phyloP scores from a whole-genome alignment of 768 basidiomycete species.

The Stropharia rugosoannulata region DNA sequence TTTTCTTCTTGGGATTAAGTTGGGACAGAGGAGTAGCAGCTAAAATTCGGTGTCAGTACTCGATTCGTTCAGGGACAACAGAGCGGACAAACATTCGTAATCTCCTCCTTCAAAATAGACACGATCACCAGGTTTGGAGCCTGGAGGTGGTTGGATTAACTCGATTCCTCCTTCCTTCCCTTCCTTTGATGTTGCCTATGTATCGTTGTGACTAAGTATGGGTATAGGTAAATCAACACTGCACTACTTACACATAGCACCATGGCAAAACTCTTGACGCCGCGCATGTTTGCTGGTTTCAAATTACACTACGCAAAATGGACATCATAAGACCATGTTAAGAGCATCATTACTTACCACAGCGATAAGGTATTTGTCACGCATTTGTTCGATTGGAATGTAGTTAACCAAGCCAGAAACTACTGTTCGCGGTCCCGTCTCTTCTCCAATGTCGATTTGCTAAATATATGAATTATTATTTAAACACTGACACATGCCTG shows the following conservation, averaged over 20 bases:
- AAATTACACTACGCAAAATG: slow-evolving; percentile 70
- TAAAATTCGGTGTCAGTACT: slow-evolving; percentile 18
- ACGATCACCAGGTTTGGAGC: slow-evolving; percentile 86
- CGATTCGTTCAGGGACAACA: neutral
- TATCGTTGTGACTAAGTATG: neutral
- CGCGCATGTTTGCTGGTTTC: slow-evolving; percentile 96
- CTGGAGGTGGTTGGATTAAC: slow-evolving; percentile 83
- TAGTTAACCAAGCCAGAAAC: slow-evolving; percentile 97
- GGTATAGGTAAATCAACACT: slow-evolving; percentile 3
- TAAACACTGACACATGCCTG: slow-evolving; percentile 8
- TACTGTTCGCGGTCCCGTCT: slow-evolving; percentile 91
- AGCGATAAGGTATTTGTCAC: slow-evolving; percentile 76
- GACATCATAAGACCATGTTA: neutral
- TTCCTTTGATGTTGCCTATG: slow-evolving; percentile 85
- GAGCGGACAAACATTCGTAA: slow-evolving; percentile 62
- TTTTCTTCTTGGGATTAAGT: slow-evolving; percentile 98
- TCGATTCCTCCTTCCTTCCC: slow-evolving; percentile 91
- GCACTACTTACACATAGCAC: slow-evolving; percentile 73
- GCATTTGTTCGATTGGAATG: slow-evolving; percentile 93
- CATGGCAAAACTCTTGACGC: slow-evolving; percentile 98
- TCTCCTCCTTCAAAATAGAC: slow-evolving; percentile 94
- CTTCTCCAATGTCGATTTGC: slow-evolving; percentile 97
- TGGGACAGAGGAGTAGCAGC: slow-evolving; percentile 72
- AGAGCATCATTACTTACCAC: slow-evolving; percentile 52
- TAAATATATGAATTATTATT: slow-evolving; percentile 27